A percentile compares a stretch with the other conserved stretches of the same genome.
Evolutionary conservation across 164 flowering plant species (phyloP).

Genomic region (Kingdonia uniflora): DNA sequence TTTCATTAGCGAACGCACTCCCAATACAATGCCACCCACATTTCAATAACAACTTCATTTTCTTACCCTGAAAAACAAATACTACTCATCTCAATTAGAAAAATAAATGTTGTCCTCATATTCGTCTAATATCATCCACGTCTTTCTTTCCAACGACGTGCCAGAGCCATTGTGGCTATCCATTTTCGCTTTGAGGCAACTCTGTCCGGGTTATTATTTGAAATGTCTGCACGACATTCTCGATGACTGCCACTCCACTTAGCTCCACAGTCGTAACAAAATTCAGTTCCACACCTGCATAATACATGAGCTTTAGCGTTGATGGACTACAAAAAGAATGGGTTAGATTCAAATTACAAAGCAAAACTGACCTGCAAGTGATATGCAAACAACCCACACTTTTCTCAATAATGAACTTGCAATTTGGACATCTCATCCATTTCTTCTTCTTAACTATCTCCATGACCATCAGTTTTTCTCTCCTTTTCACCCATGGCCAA

Average conservation of each 20-base stretch:
- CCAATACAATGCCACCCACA: too few species aligned
- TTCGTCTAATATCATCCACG: too few species aligned
- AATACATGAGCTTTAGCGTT: neutral
- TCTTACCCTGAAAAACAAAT: too few species aligned
- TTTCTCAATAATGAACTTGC: slow-evolving; percentile 1
- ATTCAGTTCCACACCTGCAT: neutral
- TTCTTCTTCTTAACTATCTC: slow-evolving; percentile 1
- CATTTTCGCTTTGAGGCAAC: too few species aligned
- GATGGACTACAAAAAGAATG: neutral
- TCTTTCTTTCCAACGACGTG: too few species aligned
- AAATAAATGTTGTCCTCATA: too few species aligned
- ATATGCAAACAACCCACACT: slow-evolving; percentile 1
- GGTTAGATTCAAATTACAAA: neutral
- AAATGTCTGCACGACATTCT: neutral
- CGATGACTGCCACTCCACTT: neutral
- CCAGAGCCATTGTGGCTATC: too few species aligned
- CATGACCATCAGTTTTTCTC: neutral
- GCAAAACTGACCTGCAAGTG: slow-evolving; percentile 9
- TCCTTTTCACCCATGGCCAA: neutral
- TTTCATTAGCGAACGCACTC: too few species aligned
- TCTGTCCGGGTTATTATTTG: too few species aligned
- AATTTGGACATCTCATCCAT: slow-evolving; percentile 5
- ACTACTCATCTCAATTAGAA: too few species aligned
- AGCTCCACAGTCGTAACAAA: slow-evolving; percentile 2
- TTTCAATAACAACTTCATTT: too few species aligned